Conservation (phyloP, 148 eudicot species). For the Salicornia ramosissima region DNA sequence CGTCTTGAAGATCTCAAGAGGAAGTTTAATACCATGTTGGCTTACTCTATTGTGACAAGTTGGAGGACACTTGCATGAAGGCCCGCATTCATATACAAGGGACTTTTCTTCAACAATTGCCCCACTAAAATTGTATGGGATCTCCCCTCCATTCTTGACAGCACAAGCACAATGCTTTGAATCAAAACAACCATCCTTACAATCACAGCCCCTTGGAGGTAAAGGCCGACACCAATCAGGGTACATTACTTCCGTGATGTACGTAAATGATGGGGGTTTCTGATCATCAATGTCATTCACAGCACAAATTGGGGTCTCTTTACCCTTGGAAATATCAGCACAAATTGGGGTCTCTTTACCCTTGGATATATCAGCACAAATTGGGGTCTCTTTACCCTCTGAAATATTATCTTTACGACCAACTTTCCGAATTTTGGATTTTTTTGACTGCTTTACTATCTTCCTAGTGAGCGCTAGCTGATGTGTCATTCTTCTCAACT, state of each 20-base stretch:
- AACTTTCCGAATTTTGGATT: constrained; percentile 42
- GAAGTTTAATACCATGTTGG: constrained; percentile 67
- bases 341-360: constrained; percentile 58
- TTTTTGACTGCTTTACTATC: constrained; percentile 53
- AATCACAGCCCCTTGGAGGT: constrained; percentile 60
- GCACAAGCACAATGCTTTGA: constrained; percentile 61
- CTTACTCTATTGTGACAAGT: constrained; percentile 74
- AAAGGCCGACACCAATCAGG: constrained; percentile 54
- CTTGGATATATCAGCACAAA: constrained; percentile 34
- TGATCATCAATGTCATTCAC: constrained; percentile 63
- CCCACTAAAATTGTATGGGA: constrained; percentile 72
- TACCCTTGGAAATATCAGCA: too few relatives aligned
- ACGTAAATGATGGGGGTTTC: constrained; percentile 60
- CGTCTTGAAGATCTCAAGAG: constrained; percentile 88
- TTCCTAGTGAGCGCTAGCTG: constrained; percentile 77
- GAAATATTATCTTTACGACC: constrained; percentile 54
- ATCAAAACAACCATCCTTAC: constrained; percentile 58
- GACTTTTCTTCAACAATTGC: constrained; percentile 74
- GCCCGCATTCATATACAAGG: too few relatives aligned
- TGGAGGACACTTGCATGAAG: constrained; percentile 72
- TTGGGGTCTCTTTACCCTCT: constrained; percentile 48
- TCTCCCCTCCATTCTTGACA: constrained; percentile 64
- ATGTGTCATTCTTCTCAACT: constrained; percentile 56
- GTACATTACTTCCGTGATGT: constrained; percentile 53
- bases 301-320: too few relatives aligned